Percentiles rank a stretch among this genome's conserved stretches.
phyloP scores from a whole-genome alignment of 805 yeast species.

The Clavispora fructus region DNA sequence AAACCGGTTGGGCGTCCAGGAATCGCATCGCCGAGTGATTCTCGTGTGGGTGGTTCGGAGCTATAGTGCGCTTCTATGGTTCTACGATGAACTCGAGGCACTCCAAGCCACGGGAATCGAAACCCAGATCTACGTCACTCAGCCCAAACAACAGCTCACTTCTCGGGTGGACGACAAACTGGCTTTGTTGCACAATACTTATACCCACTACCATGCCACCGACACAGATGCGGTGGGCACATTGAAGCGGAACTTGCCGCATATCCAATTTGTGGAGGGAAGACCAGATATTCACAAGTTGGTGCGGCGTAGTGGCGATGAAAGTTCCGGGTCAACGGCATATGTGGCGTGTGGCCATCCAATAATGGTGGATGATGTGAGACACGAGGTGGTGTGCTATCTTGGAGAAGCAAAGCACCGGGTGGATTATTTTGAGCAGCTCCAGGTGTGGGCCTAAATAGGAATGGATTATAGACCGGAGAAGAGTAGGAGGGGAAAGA shows the following conservation, averaged over 20 bases:
- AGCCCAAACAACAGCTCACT: background rate
- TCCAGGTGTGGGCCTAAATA: constrained; percentile 20
- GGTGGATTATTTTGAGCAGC: constrained; percentile 16
- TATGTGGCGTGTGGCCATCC: constrained; percentile 32
- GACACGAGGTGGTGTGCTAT: constrained; percentile 14
- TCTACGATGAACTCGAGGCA: constrained; percentile 36
- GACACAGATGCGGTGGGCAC: constrained; percentile 1
- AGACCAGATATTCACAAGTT: constrained; percentile 11
- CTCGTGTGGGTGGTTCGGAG: constrained; percentile 64
- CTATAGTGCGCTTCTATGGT: constrained; percentile 45
- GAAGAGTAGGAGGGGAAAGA: background rate
- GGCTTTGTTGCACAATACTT: constrained; percentile 8
- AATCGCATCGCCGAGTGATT: constrained; percentile 18
- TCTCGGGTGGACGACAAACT: constrained; percentile 4
- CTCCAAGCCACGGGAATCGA: constrained; percentile 24
- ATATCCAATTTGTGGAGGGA: constrained; percentile 9
- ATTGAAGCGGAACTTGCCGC: constrained; percentile 6
- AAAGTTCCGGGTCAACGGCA: constrained; percentile 10
- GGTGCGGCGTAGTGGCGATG: constrained; percentile 1
- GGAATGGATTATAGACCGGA: background rate
- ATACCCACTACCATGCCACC: constrained; percentile 4
- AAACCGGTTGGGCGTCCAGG: background rate
- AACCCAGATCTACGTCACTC: constrained; percentile 14
- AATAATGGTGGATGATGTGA: constrained; percentile 26
- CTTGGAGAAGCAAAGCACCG: constrained; percentile 5